Base-by-base conservation (phyloP, 208 protist genomes). In the Leishmania tropica region DNA sequence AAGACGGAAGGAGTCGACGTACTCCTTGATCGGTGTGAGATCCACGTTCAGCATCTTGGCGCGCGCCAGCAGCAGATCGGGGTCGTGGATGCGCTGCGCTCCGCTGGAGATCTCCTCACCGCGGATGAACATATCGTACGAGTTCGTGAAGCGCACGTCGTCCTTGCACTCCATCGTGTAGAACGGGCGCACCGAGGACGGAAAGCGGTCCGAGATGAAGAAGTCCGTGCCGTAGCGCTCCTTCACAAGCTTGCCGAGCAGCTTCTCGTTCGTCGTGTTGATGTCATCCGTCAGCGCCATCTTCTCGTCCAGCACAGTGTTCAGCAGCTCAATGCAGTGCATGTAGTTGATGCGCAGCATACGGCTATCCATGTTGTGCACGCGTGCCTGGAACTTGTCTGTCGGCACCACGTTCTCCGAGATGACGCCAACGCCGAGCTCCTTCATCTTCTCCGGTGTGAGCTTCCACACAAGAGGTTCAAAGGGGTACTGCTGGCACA, bases 31-130 rank as follows among this genome's bases (percentile, higher is more conserved):
- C 15, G 95, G 92, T 19, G 81, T 89, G 51, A 98, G 88, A 75
- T 98, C 95, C 35, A 99, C 92, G 75, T 91, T 87, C 51, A 98
- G 88, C 35, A 87, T 84, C 82, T 92, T 89, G 62, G 97, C 97
- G 40, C 89, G 87, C 72, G 93, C 78, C 51, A 95, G 80, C 0
- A 99, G 95, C 54, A 99, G 71, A 37, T 91, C 93, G 0, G 98
- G 83, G 81, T 99, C 98, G 91, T 99, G 99, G 72, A 99, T 98
- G 94, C 99, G 98, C 96, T 99, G 99, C 51, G 99, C 99, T 40
- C 99, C 99, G 42, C 99, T 99, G 35, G 95, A 97, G 85, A 99
- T 99, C 92, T 99, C 99, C 92, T 99, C 98, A 51, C 99, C 99
- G 70, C 99, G 96, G 77, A 99, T 98, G 88, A 99, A 99, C 89